Evolutionary conservation across 306 rosid species (phyloP), one percentile per base, ranked within the genome.

Genomic region (Macrotyloma uniflorum): DNA sequence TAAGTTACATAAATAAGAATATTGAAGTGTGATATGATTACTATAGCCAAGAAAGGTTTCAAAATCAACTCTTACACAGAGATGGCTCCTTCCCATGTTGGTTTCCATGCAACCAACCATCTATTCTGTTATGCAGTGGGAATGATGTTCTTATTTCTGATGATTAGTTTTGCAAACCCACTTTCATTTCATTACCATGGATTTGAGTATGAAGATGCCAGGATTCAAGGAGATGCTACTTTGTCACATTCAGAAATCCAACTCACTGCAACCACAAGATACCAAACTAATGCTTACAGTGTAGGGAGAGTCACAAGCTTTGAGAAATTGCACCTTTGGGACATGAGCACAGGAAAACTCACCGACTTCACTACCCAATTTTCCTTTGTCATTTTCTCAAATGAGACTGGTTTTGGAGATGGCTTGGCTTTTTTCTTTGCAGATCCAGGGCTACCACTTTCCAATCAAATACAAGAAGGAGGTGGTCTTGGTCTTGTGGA

Each of bases 401-500:
- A 65, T 11, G 32, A 65, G 2, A 18, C 49, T 64, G 18, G 32
- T 65, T 65, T 36, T 65, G 70, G 70, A 36, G 70, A 65, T 65
- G 70, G 70, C 50, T 65, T 65, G 33, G 70, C 70, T 36, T 65
- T 65, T 38, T 65, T 65, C 70, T 38, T 65, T 11, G 50, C 70
- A 38, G 50, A 65, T 65, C 70, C 70, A 38, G 42, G 20, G n/a
- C 51, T 65, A 1, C 70, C 70, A 10, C 70, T 65, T 65, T 38
- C 23, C 13, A 38, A 5, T 19, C 4, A 65, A 11, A 38, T 65
- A 65, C 26, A 8, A 63, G 5, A 65, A 65, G 70, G 70, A 5
- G 70, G 70, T 36, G 50, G 70, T 65, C 70, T 65, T 65, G 70
- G 70, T 65, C 70, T 65, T 18, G 19, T 65, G 50, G 70, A 65